Base-by-base conservation (phyloP, 352 stramenopile species). In the Lagenidium sp. region DNA sequence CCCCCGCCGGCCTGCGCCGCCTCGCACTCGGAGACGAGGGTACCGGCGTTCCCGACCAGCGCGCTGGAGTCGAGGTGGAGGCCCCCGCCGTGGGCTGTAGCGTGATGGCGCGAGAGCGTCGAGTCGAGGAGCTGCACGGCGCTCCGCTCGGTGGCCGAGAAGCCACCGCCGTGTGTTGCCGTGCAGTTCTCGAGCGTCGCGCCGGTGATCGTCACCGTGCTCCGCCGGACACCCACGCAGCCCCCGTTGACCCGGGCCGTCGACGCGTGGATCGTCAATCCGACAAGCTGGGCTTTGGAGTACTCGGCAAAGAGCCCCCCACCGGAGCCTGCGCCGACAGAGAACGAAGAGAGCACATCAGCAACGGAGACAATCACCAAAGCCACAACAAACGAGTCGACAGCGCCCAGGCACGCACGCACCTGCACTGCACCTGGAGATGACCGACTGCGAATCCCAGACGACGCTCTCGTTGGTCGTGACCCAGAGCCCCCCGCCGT, bases 401-500 rank as follows among this genome's bases (percentile, higher is more conserved):
- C n/a, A n/a, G n/a, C n/a, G n/a, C 4, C 10, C 21, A 10, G 12
- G 1, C n/a, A 19, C 7, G 1, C 4, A 44, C 49, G 16, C 56
- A 80, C 68, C 61, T 41, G 72, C 66, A 0, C 50, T 57, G 40
- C 63, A 67, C 1, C 37, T 25, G 2, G 16, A 36, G 12, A 85
- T 45, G 2, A 49, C n/a, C 0, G 64, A 85, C 15, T 19, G 16
- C 0, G 31, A 18, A 22, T 63, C 59, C 25, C 66, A 68, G 1
- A 29, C 25, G 6, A 76, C 50, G 3, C 51, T 64, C 4, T 61
- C 68, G 32, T 74, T 78, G 0, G 69, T 60, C 4, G 44, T 46
- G 16, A 76, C 31, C 10, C 55, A 61, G 18, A 85, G 16, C 2
- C 69, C 73, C 1, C 73, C 73, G n/a, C 73, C 73, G 37, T 63